phyloP scores from a whole-genome alignment of 2,329 filamentous ascomycete genomes.

The Aspergillus sp. region DNA sequence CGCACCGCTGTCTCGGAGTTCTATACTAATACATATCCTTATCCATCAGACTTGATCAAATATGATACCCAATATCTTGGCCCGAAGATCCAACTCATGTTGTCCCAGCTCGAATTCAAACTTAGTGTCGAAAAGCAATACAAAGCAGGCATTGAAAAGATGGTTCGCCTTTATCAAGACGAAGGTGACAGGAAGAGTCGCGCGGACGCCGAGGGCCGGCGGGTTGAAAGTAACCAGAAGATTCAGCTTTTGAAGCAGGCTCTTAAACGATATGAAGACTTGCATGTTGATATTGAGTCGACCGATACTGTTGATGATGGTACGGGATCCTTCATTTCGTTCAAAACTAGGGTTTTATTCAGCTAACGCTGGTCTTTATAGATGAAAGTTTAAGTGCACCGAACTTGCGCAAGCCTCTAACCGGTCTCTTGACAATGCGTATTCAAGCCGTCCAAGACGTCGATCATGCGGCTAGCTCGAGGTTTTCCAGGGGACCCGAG shows the following conservation, averaged over 20 bases:
- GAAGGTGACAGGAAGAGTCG: constrained; percentile 96
- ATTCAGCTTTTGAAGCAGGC: constrained; percentile 94
- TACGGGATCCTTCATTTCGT: constrained; percentile 46
- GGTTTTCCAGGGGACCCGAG: constrained; percentile 87
- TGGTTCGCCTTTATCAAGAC: constrained; percentile 96
- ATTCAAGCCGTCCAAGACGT: constrained; percentile 91
- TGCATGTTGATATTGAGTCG: constrained; percentile 88
- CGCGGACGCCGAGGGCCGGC: constrained; percentile 82
- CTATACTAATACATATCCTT: constrained; percentile 16
- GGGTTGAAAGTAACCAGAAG: constrained; percentile 96
- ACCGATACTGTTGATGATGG: constrained; percentile 80
- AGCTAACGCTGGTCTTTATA: constrained; percentile 41
- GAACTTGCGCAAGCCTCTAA: constrained; percentile 93
- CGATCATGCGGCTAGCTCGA: constrained; percentile 79
- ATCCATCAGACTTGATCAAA: constrained; percentile 82
- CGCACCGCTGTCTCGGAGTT: not conserved
- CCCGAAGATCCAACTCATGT: constrained; percentile 97
- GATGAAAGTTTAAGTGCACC: constrained; percentile 97
- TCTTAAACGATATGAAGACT: constrained; percentile 92
- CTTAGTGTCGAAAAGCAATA: constrained; percentile 98
- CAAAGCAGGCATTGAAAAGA: constrained; percentile 97
- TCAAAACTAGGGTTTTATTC: not conserved
- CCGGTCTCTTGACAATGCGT: constrained; percentile 81
- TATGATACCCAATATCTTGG: constrained; percentile 95
- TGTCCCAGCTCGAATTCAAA: constrained; percentile 98